These are phyloP conservation scores for Yamadazyma olivae DNA, from an alignment of 805 yeast species.

Conservation along the genomic window DNA sequence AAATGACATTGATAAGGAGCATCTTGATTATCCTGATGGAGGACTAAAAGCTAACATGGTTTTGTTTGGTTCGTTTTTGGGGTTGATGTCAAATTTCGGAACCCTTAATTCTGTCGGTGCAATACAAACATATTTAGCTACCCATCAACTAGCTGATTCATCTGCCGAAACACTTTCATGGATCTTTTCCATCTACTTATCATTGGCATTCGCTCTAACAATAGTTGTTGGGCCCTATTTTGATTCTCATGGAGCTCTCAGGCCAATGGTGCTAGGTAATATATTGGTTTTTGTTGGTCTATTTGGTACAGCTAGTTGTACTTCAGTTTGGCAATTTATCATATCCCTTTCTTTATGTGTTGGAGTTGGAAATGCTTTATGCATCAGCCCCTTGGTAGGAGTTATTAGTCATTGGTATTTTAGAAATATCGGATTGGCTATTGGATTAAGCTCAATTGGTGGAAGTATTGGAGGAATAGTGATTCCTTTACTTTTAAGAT, in stretches of 20 bases:
- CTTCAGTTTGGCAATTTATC: conserved; percentile 55
- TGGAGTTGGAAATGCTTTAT: conserved; percentile 59
- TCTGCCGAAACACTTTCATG: conserved; percentile 33
- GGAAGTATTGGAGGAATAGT: conserved; percentile 67
- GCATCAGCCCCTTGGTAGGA: conserved; percentile 60
- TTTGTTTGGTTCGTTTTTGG: conserved; percentile 23
- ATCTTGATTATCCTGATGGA: conserved; percentile 21
- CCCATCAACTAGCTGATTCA: conserved; percentile 30
- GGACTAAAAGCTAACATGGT: conserved; percentile 22
- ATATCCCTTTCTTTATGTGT: conserved; percentile 42
- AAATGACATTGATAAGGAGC: no score
- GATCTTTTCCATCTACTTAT: conserved; percentile 37
- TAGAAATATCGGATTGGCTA: conserved; percentile 44
- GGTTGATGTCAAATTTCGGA: conserved; percentile 26
- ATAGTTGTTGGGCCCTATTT: conserved; percentile 55
- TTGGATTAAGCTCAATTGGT: conserved; percentile 63
- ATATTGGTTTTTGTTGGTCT: conserved; percentile 44
- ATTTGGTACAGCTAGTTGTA: conserved; percentile 53
- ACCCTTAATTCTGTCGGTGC: conserved; percentile 36
- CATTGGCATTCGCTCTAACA: conserved; percentile 26
- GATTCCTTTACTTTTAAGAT: conserved; percentile 52
- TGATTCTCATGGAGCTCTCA: conserved; percentile 56
- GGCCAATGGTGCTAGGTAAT: conserved; percentile 45
- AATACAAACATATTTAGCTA: conserved; percentile 35
- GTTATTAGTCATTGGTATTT: conserved; percentile 67